Evolutionary conservation across 371 early-diverging fungal species (phyloP), one percentile per base, ranked within the genome.

Genomic region (Syncephalastrum sp.): DNA sequence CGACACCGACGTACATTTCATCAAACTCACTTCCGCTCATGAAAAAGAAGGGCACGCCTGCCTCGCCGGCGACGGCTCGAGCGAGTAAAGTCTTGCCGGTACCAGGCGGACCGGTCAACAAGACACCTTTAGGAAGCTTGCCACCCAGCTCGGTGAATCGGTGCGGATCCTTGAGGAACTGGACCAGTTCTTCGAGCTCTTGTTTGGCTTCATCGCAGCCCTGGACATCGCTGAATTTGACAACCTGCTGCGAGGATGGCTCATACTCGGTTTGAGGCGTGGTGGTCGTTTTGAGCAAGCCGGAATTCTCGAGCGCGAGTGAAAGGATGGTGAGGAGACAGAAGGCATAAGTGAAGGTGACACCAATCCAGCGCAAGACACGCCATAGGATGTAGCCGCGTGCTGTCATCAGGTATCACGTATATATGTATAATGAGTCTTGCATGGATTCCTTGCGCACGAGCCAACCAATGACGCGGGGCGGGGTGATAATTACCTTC

Each of bases 1-100:
- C 99, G 15, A 99, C 99, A 55, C 99, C 99, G 13, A 99, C 99
- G 70, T 95, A 98, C 79, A 98, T 86, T 71, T 99, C 98, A 75
- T 96, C 98, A 79, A 97, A 97, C 74, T 99, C 98, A 57, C 90
- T 88, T 17, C 98, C 99, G 54, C 91, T 90, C 95, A 95, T 95
- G 67, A 94, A 95, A 67, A 97, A 96, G 75, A 99, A 99, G 0
- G 97, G 95, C 2, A 98, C 96, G 21, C 87, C 91, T 13, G 98
- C 93, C 76, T 98, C 96, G 33, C 93, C 93, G 14, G 94, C 94
- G 5, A 94, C 91, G 19, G 94, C 94, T 50, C 92, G 69, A 5
- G 95, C 95, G 48, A 94, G 62, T 71, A 93, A 78, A 1, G 95
- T 94, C 71, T 93, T 99, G 45, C 99, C 99, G 4, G 99, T 99